Percentiles rank a stretch among this genome's conserved stretches.
Evolutionary conservation across 1,284 basidiomycete genomes (phyloP).

Genomic region (Pseudozyma tsukubaensis): DNA sequence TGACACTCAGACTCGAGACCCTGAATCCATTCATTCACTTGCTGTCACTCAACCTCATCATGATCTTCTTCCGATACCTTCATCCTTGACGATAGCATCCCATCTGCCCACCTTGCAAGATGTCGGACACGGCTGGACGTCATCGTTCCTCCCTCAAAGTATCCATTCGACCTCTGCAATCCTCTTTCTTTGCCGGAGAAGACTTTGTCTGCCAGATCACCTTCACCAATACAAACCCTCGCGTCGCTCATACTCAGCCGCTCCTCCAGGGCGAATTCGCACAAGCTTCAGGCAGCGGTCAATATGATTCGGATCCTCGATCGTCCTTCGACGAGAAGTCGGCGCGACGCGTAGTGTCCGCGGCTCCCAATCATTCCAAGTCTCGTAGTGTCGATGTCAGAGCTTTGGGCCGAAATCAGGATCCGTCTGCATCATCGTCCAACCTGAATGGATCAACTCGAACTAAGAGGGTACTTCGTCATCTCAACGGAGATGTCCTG

Average conservation of each 20-base stretch:
- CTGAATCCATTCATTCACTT: not conserved
- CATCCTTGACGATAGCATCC: not conserved
- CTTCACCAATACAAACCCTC: conserved; percentile 80
- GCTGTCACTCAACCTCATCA: not conserved
- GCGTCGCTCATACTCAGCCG: conserved; percentile 71
- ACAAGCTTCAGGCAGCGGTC: conserved; percentile 1
- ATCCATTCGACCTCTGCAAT: conserved; percentile 78
- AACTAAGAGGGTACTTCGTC: conserved; percentile 15
- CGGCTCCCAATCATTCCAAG: conserved; percentile 35
- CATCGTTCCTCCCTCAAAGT: conserved; percentile 68
- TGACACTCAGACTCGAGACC: not conserved
- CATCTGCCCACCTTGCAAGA: not conserved
- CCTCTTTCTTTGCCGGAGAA: conserved; percentile 93
- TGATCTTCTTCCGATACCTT: not conserved
- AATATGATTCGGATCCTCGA: conserved; percentile 1
- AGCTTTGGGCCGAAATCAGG: conserved; percentile 28
- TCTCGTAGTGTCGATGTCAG: conserved; percentile 51
- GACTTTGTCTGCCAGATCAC: conserved; percentile 84
- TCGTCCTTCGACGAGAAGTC: conserved; percentile 15
- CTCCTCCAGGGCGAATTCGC: conserved; percentile 39
- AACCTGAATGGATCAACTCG: conserved; percentile 5
- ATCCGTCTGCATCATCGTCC: conserved; percentile 2
- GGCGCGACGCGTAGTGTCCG: conserved; percentile 31
- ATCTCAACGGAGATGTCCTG: conserved; percentile 26
- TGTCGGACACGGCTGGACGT: conserved; percentile 10